Base-by-base conservation (phyloP, 2,329 filamentous ascomycete genomes). In the Cladosporium sp. region DNA sequence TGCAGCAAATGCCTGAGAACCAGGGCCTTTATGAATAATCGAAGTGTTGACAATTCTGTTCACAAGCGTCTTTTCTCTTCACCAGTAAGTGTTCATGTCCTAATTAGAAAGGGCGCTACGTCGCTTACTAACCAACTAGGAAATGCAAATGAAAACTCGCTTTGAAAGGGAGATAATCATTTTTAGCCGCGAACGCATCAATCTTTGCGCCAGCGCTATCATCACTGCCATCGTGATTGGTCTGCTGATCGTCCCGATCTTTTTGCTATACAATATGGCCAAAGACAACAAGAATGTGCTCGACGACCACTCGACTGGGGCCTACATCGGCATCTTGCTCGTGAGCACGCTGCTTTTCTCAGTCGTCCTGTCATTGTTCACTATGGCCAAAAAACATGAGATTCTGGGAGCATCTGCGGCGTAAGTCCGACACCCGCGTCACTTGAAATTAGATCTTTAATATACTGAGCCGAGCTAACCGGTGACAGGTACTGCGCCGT, bases 161-260 rank as follows among this genome's bases (percentile, higher is more conserved):
- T 7, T 4, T 13, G 32, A 4, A 18, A 55, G 61, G 11, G 15
- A 7, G 19, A 29, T 30, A 11, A 19, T 59, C 17, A 64, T 63
- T 43, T 65, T 60, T 48, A 55, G 48, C 2, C 53, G 47, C 3
- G 36, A 54, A 5, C 54, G 59, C 1, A 62, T 66, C 38, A 47
- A 58, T 6, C 9, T 37, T 3, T 51, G 61, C 7, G 59, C 57
- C 1, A 57, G 50, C 7, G 13, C 18, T 11, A 54, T 66, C 45
- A 58, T 65, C 30, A 61, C 58, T 0, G 12, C 56, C 17, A 53
- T 58, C 27, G 60, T 66, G 2, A 38, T 65, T 2, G 18, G 54
- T 3, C 54, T 65, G 11, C 54, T 65, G 4, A 50, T 64, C 2
- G 50, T 64, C 5, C 64, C 63, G 0, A 58, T 63, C 6, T 62